Percentiles rank a stretch among this genome's conserved stretches.
Conservation (phyloP, 106 monocot species). For the Dioscorea zingiberensis region DNA sequence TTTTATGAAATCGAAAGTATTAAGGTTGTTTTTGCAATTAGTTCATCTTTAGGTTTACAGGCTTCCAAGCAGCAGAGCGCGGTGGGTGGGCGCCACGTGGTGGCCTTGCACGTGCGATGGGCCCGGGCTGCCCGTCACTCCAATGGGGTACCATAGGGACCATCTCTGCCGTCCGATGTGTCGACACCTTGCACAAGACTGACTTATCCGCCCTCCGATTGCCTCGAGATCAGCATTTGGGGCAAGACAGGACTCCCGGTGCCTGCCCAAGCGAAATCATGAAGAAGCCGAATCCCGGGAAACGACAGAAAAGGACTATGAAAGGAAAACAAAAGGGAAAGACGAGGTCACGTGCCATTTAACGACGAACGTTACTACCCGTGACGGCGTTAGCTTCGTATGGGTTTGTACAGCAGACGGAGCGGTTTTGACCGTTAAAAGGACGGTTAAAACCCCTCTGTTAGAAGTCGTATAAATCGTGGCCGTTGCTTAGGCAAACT, state of each 20-base stretch:
- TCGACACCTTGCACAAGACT: background rate
- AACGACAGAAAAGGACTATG: background rate
- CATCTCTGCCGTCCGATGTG: background rate
- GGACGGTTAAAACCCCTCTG: too few relatives aligned
- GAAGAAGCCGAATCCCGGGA: background rate
- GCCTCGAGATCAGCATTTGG: background rate
- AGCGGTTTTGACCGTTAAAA: slow-evolving; percentile 5
- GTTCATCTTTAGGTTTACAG: too few relatives aligned
- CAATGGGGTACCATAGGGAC: background rate
- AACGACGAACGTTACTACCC: background rate
- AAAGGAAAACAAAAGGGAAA: background rate
- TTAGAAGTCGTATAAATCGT: too few relatives aligned
- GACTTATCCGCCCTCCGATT: background rate
- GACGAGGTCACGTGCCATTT: too few relatives aligned
- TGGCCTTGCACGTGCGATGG: slow-evolving; percentile 3
- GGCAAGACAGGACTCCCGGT: background rate
- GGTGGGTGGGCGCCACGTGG: background rate
- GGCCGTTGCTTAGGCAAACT: background rate
- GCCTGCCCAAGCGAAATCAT: slow-evolving; percentile 1
- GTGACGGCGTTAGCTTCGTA: background rate
- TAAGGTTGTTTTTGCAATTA: too few relatives aligned
- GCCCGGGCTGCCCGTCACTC: background rate
- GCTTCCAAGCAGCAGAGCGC: background rate
- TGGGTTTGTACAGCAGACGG: background rate
- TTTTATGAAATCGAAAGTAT: too few relatives aligned